Evolutionary conservation across 257 asterid genomes (phyloP).

Genomic region (Hygrophila difformis): DNA sequence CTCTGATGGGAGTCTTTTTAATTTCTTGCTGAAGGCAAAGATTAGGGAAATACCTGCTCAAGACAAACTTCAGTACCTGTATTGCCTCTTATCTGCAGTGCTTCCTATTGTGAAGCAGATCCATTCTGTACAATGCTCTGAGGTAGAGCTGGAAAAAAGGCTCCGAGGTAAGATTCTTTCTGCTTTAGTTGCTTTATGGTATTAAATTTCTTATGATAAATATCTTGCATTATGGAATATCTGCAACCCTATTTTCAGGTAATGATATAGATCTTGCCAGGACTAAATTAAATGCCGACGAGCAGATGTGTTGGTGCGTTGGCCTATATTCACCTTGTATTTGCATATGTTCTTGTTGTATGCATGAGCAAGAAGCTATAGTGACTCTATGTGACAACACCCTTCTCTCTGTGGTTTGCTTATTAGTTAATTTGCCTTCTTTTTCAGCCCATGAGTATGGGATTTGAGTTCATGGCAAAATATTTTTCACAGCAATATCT

Average conservation of each 20-base stretch:
- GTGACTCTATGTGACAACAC: not conserved
- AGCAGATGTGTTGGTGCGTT: slow-evolving; percentile 98
- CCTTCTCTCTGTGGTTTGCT: slow-evolving; percentile 8
- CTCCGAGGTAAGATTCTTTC: slow-evolving; percentile 53
- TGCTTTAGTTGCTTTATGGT: slow-evolving; percentile 15
- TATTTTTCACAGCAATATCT: slow-evolving; percentile 7
- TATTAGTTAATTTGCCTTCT: too few species aligned
- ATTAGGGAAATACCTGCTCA: slow-evolving; percentile 67
- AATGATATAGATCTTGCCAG: slow-evolving; percentile 72
- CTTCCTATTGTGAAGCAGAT: slow-evolving; percentile 75
- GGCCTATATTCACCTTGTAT: slow-evolving; percentile 15
- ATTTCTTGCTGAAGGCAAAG: slow-evolving; percentile 50
- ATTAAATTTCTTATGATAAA: slow-evolving; percentile 7
- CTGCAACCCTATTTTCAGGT: slow-evolving; percentile 43
- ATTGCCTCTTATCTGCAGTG: slow-evolving; percentile 81
- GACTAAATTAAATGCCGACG: slow-evolving; percentile 88
- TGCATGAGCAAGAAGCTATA: slow-evolving; percentile 7
- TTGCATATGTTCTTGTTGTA: slow-evolving; percentile 13
- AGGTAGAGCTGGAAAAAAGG: slow-evolving; percentile 81
- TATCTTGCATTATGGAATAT: slow-evolving; percentile 15
- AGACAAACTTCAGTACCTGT: slow-evolving; percentile 85
- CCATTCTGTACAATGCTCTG: slow-evolving; percentile 71
- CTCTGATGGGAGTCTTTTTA: slow-evolving; percentile 5
- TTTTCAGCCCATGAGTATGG: slow-evolving; percentile 2
- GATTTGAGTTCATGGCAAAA: slow-evolving; percentile 6